phyloP scores from a whole-genome alignment of 139 green algal species.

The Desmodesmus armatus region DNA sequence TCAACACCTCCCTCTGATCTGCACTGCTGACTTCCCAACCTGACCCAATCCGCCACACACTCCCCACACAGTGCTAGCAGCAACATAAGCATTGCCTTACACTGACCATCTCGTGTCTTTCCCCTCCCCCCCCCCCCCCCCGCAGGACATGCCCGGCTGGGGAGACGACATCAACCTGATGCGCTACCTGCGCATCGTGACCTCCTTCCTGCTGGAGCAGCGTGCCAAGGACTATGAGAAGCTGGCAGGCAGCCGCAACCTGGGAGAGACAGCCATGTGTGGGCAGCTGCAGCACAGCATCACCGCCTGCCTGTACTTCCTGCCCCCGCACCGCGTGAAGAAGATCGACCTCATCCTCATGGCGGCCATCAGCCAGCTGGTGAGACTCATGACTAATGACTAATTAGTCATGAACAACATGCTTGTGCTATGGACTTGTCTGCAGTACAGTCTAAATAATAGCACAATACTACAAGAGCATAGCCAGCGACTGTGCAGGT shows the following conservation, averaged over 20 bases:
- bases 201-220: constrained; percentile 38
- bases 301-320: constrained; percentile 43
- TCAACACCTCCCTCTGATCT: background rate
- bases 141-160: constrained; percentile 42
- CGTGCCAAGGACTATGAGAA: constrained; percentile 38
- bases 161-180: constrained; percentile 48
- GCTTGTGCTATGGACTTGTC: no score
- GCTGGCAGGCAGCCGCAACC: background rate
- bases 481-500: no score
- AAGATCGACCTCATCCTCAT: constrained; percentile 46
- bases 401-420: no score
- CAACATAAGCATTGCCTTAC: background rate
- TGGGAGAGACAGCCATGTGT: constrained; percentile 24
- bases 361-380: constrained; percentile 39
- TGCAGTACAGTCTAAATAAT: no score
- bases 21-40: background rate
- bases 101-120: background rate
- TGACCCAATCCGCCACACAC: no score
- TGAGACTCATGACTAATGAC: no score
- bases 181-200: constrained; percentile 42
- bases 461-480: no score
- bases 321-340: constrained; percentile 42
- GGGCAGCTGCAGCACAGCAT: constrained; percentile 51
- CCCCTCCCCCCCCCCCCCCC: background rate
- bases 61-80: no score